Conservation (phyloP, 176 grass and related monocot genomes). For the Zizania latifolia region DNA sequence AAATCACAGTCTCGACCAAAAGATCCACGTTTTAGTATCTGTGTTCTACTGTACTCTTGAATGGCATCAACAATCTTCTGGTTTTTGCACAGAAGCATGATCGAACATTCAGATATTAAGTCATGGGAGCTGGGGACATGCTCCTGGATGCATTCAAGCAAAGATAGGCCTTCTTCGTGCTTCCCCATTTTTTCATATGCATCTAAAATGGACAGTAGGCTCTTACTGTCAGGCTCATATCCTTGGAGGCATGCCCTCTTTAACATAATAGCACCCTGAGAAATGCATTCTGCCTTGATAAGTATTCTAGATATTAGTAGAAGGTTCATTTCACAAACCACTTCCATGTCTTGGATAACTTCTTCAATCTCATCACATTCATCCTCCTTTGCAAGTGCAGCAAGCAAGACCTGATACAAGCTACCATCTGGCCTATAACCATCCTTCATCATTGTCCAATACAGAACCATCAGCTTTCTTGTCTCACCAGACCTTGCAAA, state of each 20-base stretch:
- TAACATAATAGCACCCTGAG: conserved; percentile 58
- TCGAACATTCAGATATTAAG: conserved; percentile 69
- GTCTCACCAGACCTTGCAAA: conserved; percentile 66
- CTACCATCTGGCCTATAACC: conserved; percentile 49
- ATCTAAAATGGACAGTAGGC: conserved; percentile 59
- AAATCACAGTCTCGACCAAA: conserved; percentile 47
- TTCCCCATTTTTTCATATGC: conserved; percentile 47
- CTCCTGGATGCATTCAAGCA: conserved; percentile 65
- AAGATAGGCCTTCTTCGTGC: conserved; percentile 48
- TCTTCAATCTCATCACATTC: conserved; percentile 42
- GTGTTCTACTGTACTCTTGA: conserved; percentile 54
- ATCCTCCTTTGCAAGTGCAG: conserved; percentile 45
- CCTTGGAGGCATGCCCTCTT: conserved; percentile 64
- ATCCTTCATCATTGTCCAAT: conserved; percentile 63
- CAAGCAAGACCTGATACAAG: conserved; percentile 59
- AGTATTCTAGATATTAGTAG: conserved; percentile 51
- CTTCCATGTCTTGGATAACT: conserved; percentile 73
- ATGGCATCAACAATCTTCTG: conserved; percentile 46
- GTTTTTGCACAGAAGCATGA: conserved; percentile 74
- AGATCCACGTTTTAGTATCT: conserved; percentile 30
- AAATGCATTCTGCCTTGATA: conserved; percentile 56
- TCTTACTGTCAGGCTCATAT: conserved; percentile 51
- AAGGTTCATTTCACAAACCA: conserved; percentile 49
- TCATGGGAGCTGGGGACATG: conserved; percentile 37
- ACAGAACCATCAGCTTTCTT: conserved; percentile 57